Base-by-base conservation (phyloP, 2,329 filamentous ascomycete species). In the Aphanocladium album region DNA sequence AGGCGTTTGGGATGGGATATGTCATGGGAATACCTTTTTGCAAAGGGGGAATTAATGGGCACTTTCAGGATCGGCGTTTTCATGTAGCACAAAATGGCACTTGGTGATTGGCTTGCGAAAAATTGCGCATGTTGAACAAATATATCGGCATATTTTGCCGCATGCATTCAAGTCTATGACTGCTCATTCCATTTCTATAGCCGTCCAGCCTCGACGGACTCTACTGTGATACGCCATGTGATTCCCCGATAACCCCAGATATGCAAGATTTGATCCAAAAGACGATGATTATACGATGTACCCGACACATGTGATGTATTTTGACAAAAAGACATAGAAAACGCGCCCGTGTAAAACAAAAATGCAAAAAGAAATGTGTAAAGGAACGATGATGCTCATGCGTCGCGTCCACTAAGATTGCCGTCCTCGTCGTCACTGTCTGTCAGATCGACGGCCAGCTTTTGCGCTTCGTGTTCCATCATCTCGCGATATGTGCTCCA, bases 401-500 rank as follows among this genome's bases (percentile, higher is more conserved):
- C 45, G 37, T 62, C 56, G 43, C 72, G 70, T 54, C 71, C 70
- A 45, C 71, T 72, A 45, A 72, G 67, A 51, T 79, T 76, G 21
- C 71, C 54, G 2, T 47, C 75, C 56, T 81, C 79, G 57, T 81
- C 78, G 43, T 80, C 78, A 49, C 78, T 79, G 52, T 80, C 78
- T 16, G 76, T 75, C 60, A 79, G 69, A 58, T 81, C 79, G 2
- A 79, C 73, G 6, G 70, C 73, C 46, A 73, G 63, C 68, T 80
- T 86, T 69, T 86, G 87, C 64, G 81, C 81, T 67, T 87, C 83
- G 66, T 96, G 91, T 73, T 96, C 91, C 50, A 87, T 84, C 88
- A 98, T 93, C 77, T 99, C 95, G 55, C 88, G 84, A 76, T 93
- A 99, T 0, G 93, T 97, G 65, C 91, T 95, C 86, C 88, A 97